A percentile compares a stretch with the other conserved stretches of the same genome.
phyloP scores from a whole-genome alignment of 2,329 filamentous ascomycete species.

The Botrytis fabae region DNA sequence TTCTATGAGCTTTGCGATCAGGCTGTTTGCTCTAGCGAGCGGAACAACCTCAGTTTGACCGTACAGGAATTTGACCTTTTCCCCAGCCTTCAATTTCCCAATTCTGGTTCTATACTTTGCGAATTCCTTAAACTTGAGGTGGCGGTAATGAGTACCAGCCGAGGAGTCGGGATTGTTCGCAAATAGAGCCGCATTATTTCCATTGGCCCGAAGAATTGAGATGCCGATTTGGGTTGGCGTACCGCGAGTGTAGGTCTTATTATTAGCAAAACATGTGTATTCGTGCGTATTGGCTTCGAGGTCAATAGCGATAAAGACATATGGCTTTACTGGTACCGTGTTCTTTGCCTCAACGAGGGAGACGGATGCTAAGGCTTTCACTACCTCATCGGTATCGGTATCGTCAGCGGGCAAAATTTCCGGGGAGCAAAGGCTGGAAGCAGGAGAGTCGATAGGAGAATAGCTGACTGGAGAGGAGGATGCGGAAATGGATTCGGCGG shows the following conservation, averaged over 20 bases:
- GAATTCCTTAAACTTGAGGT: background rate
- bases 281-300: constrained; percentile 3
- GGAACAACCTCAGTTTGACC: background rate
- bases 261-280: background rate
- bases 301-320: constrained; percentile 8
- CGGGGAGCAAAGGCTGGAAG: too few species aligned
- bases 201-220: background rate
- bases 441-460: too few species aligned
- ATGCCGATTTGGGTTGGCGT: constrained; percentile 17
- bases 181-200: background rate
- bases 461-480: too few species aligned
- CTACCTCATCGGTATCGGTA: too few species aligned
- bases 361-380: background rate
- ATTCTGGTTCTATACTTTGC: background rate
- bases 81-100: background rate
- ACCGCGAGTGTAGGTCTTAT: background rate
- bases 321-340: background rate
- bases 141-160: background rate
- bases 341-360: background rate
- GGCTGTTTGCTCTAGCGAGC: background rate
- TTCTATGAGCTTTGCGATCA: background rate
- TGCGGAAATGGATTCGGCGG: background rate
- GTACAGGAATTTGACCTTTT: background rate
- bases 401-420: too few species aligned
- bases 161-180: background rate